Evolutionary conservation across 805 yeast species (phyloP), one percentile per base, ranked within the genome.

Genomic region (Cyberlindnera euphorbiiphila): DNA sequence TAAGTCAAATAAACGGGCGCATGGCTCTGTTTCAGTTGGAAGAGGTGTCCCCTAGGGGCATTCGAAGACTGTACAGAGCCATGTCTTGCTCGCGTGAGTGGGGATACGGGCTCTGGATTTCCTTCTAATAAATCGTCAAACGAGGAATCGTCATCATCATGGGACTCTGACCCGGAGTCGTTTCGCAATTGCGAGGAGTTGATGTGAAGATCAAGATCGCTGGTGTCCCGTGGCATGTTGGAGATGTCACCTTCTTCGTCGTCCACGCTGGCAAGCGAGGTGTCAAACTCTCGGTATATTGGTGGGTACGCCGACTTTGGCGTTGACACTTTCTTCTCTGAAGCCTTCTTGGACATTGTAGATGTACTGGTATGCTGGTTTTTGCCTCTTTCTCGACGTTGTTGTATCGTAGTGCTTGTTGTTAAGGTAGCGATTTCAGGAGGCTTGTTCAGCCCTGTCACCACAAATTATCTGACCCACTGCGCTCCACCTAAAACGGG

Each of bases 201-300:
- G 13, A 32, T 17, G 16, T 17, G 25, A 13, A 32, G 20, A 28
- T 25, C 11, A 13, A 32, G 20, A 28, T 25, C 11, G 17, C 26
- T 24, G 14, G 27, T 22, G 26, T 37, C 47, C 24, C 38, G 33
- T 11, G 42, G 31, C 33, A 34, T 31, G 14, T 47, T 34, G 25
- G 57, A 51, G 28, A 53, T 45, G 35, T 53, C 53, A 6, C 55
- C 54, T 24, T 52, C 57, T n/a, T 42, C 28, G 31, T 47, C 51
- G 30, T 52, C 57, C 15, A 44, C 22, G 32, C 47, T 36, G 20
- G 37, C 44, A 15, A 38, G 11, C 4, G 52, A 45, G 13, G 50
- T 33, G 27, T 47, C 49, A 28, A 52, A 49, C 31, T 47, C 51
- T 6, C 32, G 33, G 29, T 37, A 41, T 11, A 36, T 46, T 9